Evolutionary conservation across 441 rosid genomes (phyloP), one percentile per base, ranked within the genome.

Genomic region (Cnidoscolus chayamansa): DNA sequence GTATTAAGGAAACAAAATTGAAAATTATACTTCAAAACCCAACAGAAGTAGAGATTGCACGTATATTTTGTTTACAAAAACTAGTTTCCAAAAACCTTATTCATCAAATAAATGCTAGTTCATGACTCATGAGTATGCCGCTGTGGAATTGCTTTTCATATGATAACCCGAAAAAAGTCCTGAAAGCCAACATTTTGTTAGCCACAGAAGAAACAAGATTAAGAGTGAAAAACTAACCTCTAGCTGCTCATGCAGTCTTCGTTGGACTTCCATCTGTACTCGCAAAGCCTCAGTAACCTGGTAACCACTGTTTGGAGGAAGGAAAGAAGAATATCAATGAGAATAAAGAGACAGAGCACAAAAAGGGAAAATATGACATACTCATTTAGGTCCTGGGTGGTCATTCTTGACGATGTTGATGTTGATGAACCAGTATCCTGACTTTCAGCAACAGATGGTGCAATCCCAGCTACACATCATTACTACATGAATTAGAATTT

Each of bases 221-320:
- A 17, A 63, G 64, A 63, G 62, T 17, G 17, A 67, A 68, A 25
- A 32, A 77, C 89, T 66, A 74, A 92, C 98, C 98, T 94, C 98
- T 72, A 94, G 82, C 79, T 94, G 97, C 78, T 94, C 97, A 54
- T 92, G 97, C 64, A 90, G 86, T 83, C 92, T 87, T 74, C 97
- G 76, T 74, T 94, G 98, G 67, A 94, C 97, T 89, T 94, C 98
- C 98, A 94, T 92, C 81, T 94, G 98, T 5, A 88, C 93, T 63
- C 96, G 83, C 77, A 94, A 80, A 73, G 98, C 97, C 85, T 94
- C 97, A 5, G 93, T 92, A 31, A 92, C 97, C 82, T 86, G 92
- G 80, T 76, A 87, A 76, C 94, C 88, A 70, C 97, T 92, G 87
- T 72, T 75, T 67, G 79, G 73, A 81, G 69, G 79, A 76, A 32